These are phyloP conservation scores for Termitomyces sp. DNA, from an alignment of 768 basidiomycete species.

Conservation along the genomic window DNA sequence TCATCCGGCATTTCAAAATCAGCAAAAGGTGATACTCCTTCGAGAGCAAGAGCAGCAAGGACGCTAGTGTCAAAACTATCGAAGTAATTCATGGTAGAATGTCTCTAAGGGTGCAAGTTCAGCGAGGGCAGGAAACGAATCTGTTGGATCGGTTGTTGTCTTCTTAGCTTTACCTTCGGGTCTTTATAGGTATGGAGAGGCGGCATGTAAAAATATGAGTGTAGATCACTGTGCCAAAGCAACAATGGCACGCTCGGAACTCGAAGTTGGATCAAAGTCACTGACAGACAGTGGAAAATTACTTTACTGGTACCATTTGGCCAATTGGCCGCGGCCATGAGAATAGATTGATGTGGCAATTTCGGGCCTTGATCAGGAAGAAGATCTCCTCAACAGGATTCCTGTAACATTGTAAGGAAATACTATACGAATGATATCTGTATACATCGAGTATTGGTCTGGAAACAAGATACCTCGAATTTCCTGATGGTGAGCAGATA, in stretches of 20 bases:
- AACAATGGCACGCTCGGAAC: neutral
- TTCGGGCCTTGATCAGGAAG: neutral
- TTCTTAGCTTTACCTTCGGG: neutral
- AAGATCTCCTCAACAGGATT: neutral
- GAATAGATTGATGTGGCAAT: neutral
- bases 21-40: neutral
- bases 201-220: neutral
- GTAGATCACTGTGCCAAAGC: neutral
- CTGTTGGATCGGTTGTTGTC: neutral
- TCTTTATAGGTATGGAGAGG: neutral
- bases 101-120: neutral
- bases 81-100: neutral
- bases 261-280: neutral
- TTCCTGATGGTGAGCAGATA: too few relatives aligned
- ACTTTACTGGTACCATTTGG: neutral
- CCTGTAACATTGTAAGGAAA: neutral
- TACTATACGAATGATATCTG: too few relatives aligned
- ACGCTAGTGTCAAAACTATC: neutral
- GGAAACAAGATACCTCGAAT: too few relatives aligned
- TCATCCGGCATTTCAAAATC: neutral
- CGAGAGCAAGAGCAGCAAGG: neutral
- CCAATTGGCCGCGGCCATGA: neutral
- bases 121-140: neutral
- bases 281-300: too few relatives aligned
- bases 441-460: too few relatives aligned